Evolutionary conservation across 1,284 basidiomycete genomes (phyloP), one percentile per base, ranked within the genome.

Genomic region (Afroboletus lepidellus): DNA sequence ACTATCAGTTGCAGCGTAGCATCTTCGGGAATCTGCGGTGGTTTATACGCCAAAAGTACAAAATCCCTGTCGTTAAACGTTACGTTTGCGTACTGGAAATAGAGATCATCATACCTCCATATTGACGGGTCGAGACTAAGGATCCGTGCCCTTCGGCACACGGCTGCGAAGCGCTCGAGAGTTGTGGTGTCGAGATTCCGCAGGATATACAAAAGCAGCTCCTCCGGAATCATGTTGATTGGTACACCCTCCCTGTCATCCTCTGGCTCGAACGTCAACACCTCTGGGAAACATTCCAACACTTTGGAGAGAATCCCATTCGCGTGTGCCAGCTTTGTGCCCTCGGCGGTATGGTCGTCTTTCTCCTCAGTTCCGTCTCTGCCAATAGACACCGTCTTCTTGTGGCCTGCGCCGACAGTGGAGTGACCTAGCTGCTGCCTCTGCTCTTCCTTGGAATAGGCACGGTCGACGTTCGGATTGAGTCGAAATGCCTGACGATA

Each of bases 401-500:
- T 63, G 59, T 64, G 66, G 6, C 46, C 37, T 11, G 12, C 12
- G 21, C 29, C 21, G 8, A n/a, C 27, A 33, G 41, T 25, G n/a
- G 57, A 38, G 34, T 27, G 48, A 27, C 38, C 37, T n/a, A 75
- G 69, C 59, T 50, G 62, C 20, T 55, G 60, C 56, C 65, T 65
- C n/a, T 62, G 70, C 65, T 88, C 84, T 50, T 82, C 75, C 42
- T 73, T 72, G 51, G 78, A 74, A 65, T 84, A 88, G 1, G 77
- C 76, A 53, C 75, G 75, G 63, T 90, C 87, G 41, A 90, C 85
- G 55, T 86, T 73, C 21, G 83, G 66, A 50, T 93, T 81, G 64
- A 88, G 72, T 52, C 85, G 80, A 69, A 94, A 94, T 1, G 91
- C 90, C 49, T 80, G 80, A 12, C 89, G 81, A 63, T 95, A 95